Evolutionary conservation across 176 grass and related monocot genomes (phyloP), one percentile per base, ranked within the genome.

Genomic region (Tillandsia fasciculata): DNA sequence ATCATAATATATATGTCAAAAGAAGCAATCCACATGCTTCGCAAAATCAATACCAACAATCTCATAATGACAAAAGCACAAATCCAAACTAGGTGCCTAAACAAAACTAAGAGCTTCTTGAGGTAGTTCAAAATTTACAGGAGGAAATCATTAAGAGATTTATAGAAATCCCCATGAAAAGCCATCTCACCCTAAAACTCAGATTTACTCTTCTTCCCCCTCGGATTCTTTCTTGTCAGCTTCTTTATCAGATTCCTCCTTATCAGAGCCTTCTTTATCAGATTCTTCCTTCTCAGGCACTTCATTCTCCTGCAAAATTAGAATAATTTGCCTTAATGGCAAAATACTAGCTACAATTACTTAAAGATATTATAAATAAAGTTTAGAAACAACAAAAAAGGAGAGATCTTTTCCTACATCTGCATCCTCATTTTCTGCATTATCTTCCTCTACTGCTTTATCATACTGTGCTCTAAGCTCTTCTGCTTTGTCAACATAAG

Each of bases 401-500:
- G 8, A 3, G 29, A 53, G 9, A 22, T 49, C 15, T 27, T 50
- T 66, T 71, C 74, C 70, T 81, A 74, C 85, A 65, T 64, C 83
- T 7, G 84, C 82, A 24, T 75, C 85, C 33, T 76, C 77, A 18
- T 91, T 87, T 50, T 74, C 83, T 64, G 51, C 66, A 50, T 86
- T 70, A 27, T 65, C 26, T 29, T 51, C 70, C 49, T 74, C 64
- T 14, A 66, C n/a, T 22, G 65, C 74, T 64, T 87, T 90, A 10
- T 77, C 75, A 56, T 71, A 74, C 7, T 70, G 24, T 33, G 79
- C 93, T 72, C 85, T 92, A 18, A 92, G 82, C 65, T 92, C 81
- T 3, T 72, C 75, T 58, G 89, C 86, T 79, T 78, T 80, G 12
- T 92, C 94, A 11, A 71, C 0, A 53, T 97, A 97, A 15, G 94